These are phyloP conservation scores for Nematodospora valgi DNA, from an alignment of 805 yeast genomes.

Conservation along the genomic window DNA sequence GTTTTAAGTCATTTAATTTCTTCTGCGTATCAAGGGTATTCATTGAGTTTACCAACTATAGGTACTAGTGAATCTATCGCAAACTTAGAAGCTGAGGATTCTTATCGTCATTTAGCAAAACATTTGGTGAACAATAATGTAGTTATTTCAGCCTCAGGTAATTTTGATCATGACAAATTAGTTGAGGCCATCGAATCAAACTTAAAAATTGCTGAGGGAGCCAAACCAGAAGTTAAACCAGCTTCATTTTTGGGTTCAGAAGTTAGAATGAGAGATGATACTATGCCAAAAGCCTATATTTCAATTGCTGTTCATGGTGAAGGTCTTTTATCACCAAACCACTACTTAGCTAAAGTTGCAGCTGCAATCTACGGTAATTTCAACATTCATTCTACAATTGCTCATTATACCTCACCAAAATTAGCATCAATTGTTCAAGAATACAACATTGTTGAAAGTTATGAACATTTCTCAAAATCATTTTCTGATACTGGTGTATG, in stretches of 20 bases:
- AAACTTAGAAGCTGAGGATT: constrained; percentile 56
- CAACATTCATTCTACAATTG: constrained; percentile 51
- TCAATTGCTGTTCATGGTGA: constrained; percentile 76
- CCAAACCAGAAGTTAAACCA: constrained; percentile 44
- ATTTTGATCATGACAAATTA: constrained; percentile 63
- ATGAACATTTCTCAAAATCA: constrained; percentile 66
- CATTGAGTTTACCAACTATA: constrained; percentile 69
- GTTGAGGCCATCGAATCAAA: constrained; percentile 58
- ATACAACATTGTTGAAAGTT: constrained; percentile 69
- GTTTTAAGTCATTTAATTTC: constrained; percentile 75
- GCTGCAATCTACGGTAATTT: constrained; percentile 54
- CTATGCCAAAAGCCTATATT: constrained; percentile 75
- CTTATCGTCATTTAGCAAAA: constrained; percentile 51
- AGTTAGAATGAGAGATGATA: constrained; percentile 85
- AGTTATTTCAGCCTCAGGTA: constrained; percentile 71
- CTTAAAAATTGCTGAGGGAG: constrained; percentile 50
- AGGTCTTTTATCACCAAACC: constrained; percentile 57
- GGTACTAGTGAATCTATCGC: constrained; percentile 70
- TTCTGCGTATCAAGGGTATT: constrained; percentile 84
- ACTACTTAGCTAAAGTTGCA: constrained; percentile 71
- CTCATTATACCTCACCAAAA: constrained; percentile 58
- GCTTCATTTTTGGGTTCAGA: constrained; percentile 81
- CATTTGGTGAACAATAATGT: constrained; percentile 61
- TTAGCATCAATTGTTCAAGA: constrained; percentile 66
- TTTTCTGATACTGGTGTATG: constrained; percentile 79